These are phyloP conservation scores for Paecilomyces sp. DNA, from an alignment of 2,329 filamentous ascomycete species.

Conservation along the genomic window DNA sequence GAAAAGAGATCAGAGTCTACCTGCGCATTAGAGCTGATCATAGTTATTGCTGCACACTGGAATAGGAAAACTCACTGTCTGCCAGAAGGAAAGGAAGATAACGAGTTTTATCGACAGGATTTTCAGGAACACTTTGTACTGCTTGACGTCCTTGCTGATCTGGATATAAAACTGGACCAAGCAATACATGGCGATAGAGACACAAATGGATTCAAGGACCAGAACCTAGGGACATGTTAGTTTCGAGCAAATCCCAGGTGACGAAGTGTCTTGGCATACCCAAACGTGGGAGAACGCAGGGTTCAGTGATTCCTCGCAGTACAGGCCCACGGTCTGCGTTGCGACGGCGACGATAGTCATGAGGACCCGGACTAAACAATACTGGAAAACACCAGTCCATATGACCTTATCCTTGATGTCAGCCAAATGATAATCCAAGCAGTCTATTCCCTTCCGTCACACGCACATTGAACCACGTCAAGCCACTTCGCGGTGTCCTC, in stretches of 20 bases:
- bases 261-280: conserved; percentile 43
- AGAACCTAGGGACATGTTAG: conserved; percentile 43
- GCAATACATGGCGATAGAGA: conserved; percentile 82
- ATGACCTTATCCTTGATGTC: conserved; percentile 32
- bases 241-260: background rate
- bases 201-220: conserved; percentile 62
- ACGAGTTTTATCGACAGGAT: conserved; percentile 82
- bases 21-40: conserved; percentile 4
- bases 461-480: conserved; percentile 78
- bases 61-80: conserved; percentile 39
- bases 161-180: conserved; percentile 82
- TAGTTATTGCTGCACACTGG: background rate
- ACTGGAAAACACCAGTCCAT: conserved; percentile 78
- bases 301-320: conserved; percentile 72
- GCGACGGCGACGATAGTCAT: conserved; percentile 74
- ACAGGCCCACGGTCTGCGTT: conserved; percentile 60
- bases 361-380: conserved; percentile 71
- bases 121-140: conserved; percentile 70
- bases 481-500: conserved; percentile 68
- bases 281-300: conserved; percentile 79
- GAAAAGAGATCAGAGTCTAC: conserved; percentile 52
- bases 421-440: background rate
- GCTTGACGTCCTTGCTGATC: conserved; percentile 59
- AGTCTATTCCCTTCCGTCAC: background rate
- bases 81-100: conserved; percentile 89